phyloP scores from a whole-genome alignment of 305 asterid species.

The Solanum hybrid region DNA sequence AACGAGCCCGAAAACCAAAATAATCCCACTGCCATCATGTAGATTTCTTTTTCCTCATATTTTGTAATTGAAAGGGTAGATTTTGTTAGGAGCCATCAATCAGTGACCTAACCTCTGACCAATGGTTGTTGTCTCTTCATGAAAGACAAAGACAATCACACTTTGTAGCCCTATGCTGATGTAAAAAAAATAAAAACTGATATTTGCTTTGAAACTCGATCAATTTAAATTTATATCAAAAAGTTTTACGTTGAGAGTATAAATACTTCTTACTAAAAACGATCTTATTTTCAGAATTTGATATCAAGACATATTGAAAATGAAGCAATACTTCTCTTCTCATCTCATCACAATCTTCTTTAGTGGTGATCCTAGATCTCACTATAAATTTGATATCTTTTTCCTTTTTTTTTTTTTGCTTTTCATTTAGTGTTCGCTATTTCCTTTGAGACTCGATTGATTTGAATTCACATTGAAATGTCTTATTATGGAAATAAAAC shows the following conservation, averaged over 20 bases:
- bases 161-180: background rate
- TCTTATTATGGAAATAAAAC: background rate
- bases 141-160: background rate
- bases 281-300: background rate
- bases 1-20: background rate
- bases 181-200: background rate
- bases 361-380: background rate
- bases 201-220: fast-evolving
- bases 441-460: background rate
- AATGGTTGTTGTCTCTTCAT: conserved; percentile 1
- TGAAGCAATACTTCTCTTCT: background rate
- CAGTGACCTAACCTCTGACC: background rate
- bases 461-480: background rate
- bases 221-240: background rate
- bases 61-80: background rate
- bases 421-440: background rate
- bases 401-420: too few relatives aligned
- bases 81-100: background rate
- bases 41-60: background rate
- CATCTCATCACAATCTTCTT: background rate
- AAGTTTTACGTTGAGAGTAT: background rate
- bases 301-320: background rate
- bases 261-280: background rate
- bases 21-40: background rate
- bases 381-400: background rate